A percentile compares a stretch with the other conserved stretches of the same genome.
Conservation (phyloP, 148 eudicot genomes). For the Fagopyrum tataricum region DNA sequence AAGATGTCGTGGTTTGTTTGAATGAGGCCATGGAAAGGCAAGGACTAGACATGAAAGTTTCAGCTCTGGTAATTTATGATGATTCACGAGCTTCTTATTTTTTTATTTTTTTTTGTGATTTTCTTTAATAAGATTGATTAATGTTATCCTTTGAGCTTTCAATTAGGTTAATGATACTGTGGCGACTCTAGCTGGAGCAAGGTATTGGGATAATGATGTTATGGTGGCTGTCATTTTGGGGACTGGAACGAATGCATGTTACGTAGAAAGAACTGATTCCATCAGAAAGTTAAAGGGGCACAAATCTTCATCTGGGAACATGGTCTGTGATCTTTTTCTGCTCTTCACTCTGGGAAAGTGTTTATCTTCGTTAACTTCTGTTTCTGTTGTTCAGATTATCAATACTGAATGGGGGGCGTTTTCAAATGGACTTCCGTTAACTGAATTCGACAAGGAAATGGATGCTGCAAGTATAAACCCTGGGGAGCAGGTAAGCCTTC, state of each 20-base stretch:
- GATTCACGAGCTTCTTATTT: background rate
- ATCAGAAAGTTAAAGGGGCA: slow-evolving; percentile 42
- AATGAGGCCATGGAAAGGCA: slow-evolving; percentile 64
- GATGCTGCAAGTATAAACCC: slow-evolving; percentile 76
- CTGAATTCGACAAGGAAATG: slow-evolving; percentile 63
- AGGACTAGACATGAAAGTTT: slow-evolving; percentile 54
- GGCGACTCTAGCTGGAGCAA: slow-evolving; percentile 63
- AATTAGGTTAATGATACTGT: slow-evolving; percentile 69
- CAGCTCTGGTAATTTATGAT: slow-evolving; percentile 52
- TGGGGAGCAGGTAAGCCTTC: slow-evolving; percentile 17
- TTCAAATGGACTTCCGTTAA: slow-evolving; percentile 62
- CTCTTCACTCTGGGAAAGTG: background rate
- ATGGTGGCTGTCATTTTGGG: slow-evolving; percentile 76
- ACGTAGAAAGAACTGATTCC: slow-evolving; percentile 51
- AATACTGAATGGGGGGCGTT: slow-evolving; percentile 88
- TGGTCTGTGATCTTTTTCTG: slow-evolving; percentile 22
- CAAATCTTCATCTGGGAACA: slow-evolving; percentile 34
- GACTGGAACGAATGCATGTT: slow-evolving; percentile 84
- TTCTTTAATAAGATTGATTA: slow-evolving; percentile 4
- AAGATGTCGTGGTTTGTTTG: slow-evolving; percentile 64
- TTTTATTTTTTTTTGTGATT: background rate
- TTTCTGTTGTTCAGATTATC: slow-evolving; percentile 39
- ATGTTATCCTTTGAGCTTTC: slow-evolving; percentile 1
- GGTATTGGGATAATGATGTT: slow-evolving; percentile 74
- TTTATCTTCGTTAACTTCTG: background rate